phyloP scores from a whole-genome alignment of 129 eudicot species.

The Tagetes patula region DNA sequence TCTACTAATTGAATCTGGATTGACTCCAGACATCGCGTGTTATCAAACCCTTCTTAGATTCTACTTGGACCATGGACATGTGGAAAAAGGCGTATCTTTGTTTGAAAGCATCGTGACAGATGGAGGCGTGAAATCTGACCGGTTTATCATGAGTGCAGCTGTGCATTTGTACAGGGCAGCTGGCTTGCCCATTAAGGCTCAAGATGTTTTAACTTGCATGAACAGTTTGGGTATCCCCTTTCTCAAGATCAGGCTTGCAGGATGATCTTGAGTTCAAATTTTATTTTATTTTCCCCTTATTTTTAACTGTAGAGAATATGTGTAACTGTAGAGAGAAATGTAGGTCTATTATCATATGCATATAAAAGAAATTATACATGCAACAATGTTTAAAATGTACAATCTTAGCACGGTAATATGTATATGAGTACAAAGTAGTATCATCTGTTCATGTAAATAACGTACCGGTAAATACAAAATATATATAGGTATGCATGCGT shows the following conservation, averaged over 20 bases:
- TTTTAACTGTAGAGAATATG: no score
- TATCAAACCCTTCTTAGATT: constrained; percentile 57
- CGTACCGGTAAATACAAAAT: background rate
- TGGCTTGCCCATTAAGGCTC: constrained; percentile 45
- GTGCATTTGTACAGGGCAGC: constrained; percentile 66
- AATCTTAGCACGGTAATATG: background rate
- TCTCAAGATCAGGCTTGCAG: constrained; percentile 26
- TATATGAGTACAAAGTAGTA: no score
- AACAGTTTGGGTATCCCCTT: constrained; percentile 46
- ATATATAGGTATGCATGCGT: background rate
- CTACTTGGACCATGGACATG: constrained; percentile 69
- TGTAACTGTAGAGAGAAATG: no score
- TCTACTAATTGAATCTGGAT: constrained; percentile 34
- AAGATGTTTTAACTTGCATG: constrained; percentile 52
- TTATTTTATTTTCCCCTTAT: no score
- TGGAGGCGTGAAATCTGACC: constrained; percentile 41
- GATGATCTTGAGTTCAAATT: background rate
- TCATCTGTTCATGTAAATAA: no score
- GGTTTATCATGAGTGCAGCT: constrained; percentile 75
- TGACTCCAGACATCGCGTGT: constrained; percentile 58
- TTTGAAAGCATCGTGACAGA: constrained; percentile 42
- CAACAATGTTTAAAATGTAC: background rate
- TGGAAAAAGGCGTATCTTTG: constrained; percentile 63
- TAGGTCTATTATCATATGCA: no score
- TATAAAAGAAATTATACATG: no score